phyloP scores from a whole-genome alignment of 441 rosid genomes.

The Gossypium schwendimanii region DNA sequence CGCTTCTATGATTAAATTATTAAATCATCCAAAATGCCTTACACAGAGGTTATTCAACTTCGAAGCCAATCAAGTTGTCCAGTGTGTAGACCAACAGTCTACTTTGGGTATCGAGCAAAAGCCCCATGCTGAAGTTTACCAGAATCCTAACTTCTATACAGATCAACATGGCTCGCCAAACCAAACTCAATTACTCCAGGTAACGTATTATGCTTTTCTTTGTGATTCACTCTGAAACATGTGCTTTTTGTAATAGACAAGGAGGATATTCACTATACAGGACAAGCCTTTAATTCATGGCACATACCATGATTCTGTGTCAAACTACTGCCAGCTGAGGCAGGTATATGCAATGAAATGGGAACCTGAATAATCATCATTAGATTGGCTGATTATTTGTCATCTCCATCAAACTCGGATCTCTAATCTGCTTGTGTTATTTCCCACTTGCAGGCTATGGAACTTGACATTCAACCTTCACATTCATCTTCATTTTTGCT shows the following conservation, averaged over 20 bases:
- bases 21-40: background rate
- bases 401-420: background rate
- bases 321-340: conserved; percentile 16
- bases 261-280: background rate
- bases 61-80: conserved; percentile 18
- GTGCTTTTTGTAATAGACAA: background rate
- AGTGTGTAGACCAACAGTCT: conserved; percentile 15
- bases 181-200: conserved; percentile 21
- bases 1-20: background rate
- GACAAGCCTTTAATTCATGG: conserved; percentile 8
- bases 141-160: conserved; percentile 18
- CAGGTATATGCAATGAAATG: conserved; percentile 11
- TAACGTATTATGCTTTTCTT: background rate
- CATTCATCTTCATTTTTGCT: conserved; percentile 21
- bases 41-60: conserved; percentile 18
- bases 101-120: conserved; percentile 16
- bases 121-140: conserved; percentile 13
- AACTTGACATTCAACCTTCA: conserved; percentile 16
- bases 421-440: background rate
- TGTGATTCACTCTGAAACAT: background rate
- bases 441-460: conserved; percentile 16
- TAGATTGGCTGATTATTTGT: background rate
- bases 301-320: conserved; percentile 11
- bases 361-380: background rate
- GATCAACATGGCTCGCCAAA: conserved; percentile 6